A percentile compares a stretch with the other conserved stretches of the same genome.
Evolutionary conservation across 2,329 filamentous ascomycete genomes (phyloP).

Genomic region (Aspergillus cejpii): DNA sequence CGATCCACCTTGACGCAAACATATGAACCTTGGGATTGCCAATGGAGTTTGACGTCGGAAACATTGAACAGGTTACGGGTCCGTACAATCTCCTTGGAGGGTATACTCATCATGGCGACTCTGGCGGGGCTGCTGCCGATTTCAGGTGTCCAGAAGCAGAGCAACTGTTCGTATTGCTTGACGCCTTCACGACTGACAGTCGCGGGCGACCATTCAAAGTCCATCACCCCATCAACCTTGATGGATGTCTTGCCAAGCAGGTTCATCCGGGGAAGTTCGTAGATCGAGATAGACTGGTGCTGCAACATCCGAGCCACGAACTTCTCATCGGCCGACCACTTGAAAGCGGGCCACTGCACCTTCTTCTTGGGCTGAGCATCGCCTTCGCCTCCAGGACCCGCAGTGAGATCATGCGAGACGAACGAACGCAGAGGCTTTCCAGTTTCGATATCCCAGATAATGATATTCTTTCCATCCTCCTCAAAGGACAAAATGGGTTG

Average conservation of each 20-base stretch:
- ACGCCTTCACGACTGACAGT: conserved; percentile 73
- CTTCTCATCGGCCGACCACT: conserved; percentile 97
- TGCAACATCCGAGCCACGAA: conserved; percentile 90
- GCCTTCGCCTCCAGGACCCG: conserved; percentile 51
- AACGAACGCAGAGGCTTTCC: conserved; percentile 88
- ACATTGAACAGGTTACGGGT: conserved; percentile 98
- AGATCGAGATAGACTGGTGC: conserved; percentile 81
- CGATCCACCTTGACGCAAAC: conserved; percentile 98
- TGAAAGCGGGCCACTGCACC: conserved; percentile 97
- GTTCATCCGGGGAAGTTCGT: conserved; percentile 83
- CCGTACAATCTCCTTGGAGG: conserved; percentile 87
- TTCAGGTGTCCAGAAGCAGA: conserved; percentile 98
- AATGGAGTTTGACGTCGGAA: conserved; percentile 94
- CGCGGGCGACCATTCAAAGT: conserved; percentile 95
- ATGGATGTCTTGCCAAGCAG: conserved; percentile 83
- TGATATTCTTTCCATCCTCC: conserved; percentile 98
- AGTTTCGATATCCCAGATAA: conserved; percentile 94
- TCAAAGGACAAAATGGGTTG: conserved; percentile 79
- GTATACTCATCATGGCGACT: conserved; percentile 92
- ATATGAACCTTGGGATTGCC: conserved; percentile 91
- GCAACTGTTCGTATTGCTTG: conserved; percentile 89
- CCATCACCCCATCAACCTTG: conserved; percentile 93
- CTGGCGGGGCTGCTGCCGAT: conserved; percentile 96
- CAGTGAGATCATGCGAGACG: conserved; percentile 68
- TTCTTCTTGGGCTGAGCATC: conserved; percentile 75